These are phyloP conservation scores for Tephrocybe rancida DNA, from an alignment of 768 basidiomycete species.

Conservation along the genomic window DNA sequence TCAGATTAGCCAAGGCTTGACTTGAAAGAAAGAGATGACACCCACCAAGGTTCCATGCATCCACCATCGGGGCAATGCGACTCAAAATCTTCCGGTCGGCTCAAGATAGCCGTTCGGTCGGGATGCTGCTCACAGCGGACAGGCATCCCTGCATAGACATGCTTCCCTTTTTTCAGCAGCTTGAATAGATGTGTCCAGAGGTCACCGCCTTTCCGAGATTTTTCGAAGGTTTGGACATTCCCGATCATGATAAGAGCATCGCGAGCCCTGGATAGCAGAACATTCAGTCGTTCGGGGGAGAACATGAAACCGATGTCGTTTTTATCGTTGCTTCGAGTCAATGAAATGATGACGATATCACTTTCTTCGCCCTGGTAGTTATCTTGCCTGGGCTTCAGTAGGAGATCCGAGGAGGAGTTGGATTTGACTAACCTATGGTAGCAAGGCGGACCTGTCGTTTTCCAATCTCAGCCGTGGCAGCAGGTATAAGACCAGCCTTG, in stretches of 20 bases:
- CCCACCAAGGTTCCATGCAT: constrained; percentile 60
- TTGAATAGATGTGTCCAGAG: constrained; percentile 55
- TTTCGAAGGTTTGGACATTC: constrained; percentile 58
- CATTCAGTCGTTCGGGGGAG: constrained; percentile 69
- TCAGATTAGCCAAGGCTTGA: background rate
- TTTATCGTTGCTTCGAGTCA: constrained; percentile 60
- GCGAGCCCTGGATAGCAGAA: constrained; percentile 69
- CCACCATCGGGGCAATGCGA: constrained; percentile 61
- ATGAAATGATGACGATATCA: constrained; percentile 62
- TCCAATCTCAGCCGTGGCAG: constrained; percentile 35
- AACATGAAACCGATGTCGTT: constrained; percentile 74
- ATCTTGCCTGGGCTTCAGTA: constrained; percentile 37
- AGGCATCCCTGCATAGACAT: constrained; percentile 64
- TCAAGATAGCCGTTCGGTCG: constrained; percentile 36
- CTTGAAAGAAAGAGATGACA: background rate
- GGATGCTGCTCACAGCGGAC: constrained; percentile 60
- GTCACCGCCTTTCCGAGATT: constrained; percentile 49
- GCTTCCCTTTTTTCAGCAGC: constrained; percentile 39
- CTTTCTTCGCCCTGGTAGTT: constrained; percentile 82
- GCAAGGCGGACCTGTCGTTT: constrained; percentile 58
- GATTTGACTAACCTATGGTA: constrained; percentile 55
- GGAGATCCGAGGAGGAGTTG: background rate
- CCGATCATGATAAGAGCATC: constrained; percentile 69
- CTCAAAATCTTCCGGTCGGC: constrained; percentile 50
- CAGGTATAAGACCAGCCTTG: constrained; percentile 53